These are phyloP conservation scores for Penstemon newberryi DNA, from an alignment of 257 asterid genomes.

Conservation along the genomic window DNA sequence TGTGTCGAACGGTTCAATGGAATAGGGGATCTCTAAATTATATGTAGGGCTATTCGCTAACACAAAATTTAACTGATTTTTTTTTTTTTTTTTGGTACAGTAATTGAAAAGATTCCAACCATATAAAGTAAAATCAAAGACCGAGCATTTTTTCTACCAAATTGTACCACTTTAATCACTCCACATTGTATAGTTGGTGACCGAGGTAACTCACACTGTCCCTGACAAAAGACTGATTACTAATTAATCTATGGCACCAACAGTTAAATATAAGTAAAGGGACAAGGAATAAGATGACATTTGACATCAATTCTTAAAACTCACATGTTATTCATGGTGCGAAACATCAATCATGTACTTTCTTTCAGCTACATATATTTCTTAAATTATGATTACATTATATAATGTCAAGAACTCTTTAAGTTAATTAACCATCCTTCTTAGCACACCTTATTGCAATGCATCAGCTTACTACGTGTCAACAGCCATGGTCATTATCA, in stretches of 20 bases:
- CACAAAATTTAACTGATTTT: not conserved
- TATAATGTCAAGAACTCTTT: too few relatives aligned
- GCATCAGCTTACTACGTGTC: too few relatives aligned
- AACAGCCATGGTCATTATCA: too few relatives aligned
- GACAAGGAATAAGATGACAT: too few relatives aligned
- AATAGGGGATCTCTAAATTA: not conserved
- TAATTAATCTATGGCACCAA: too few relatives aligned
- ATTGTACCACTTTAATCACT: not conserved
- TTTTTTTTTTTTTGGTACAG: not conserved
- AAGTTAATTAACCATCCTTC: too few relatives aligned
- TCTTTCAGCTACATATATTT: not conserved
- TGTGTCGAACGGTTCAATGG: not conserved
- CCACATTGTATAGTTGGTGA: too few relatives aligned
- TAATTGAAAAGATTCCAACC: not conserved
- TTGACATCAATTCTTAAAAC: not conserved
- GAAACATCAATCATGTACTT: not conserved
- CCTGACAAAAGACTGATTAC: too few relatives aligned
- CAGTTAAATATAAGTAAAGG: too few relatives aligned
- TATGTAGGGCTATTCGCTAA: not conserved
- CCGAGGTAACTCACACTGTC: too few relatives aligned
- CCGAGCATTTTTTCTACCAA: not conserved
- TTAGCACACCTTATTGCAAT: too few relatives aligned
- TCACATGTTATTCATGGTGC: not conserved
- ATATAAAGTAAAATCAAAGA: not conserved
- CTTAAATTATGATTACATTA: too few relatives aligned